Evolutionary conservation across 441 rosid species (phyloP), one percentile per base, ranked within the genome.

Genomic region (Arabidopsis hybrid): DNA sequence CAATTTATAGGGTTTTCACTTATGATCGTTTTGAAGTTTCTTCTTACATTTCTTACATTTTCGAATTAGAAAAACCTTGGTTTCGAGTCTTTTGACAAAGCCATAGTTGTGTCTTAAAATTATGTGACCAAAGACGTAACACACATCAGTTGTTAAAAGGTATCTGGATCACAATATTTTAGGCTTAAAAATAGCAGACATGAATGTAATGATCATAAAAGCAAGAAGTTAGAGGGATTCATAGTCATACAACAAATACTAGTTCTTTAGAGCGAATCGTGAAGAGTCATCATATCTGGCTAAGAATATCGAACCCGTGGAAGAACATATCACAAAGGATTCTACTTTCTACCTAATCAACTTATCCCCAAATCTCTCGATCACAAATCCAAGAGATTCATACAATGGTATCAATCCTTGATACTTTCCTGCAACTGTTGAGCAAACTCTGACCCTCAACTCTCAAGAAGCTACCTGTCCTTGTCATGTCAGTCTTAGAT

Each of bases 321-420:
- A 63, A 69, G 60, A 18, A 76, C 49, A 13, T 51, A 36, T 75
- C 60, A 69, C 45, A 62, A 62, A 69, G 52, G 65, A 68, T 69
- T 38, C 71, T 70, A 76, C 60, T 64, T 47, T 57, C 53, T 69
- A 57, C 79, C 75, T 55, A 66, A 55, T 68, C 40, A 60, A 26
- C 36, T 43, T 57, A 58, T 62, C 64, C 14, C 2, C 49, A 51
- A 53, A 69, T 70, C 31, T 17, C 65, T 52, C 18, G 16, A 38
- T 12, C 50, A 14, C 39, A 73, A 35, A 47, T 64, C 67, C 49
- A 42, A 55, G 11, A 46, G 56, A 63, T 9, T 46, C 46, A 63
- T 9, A 16, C 43, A 68, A 45, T 36, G 12, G 0, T 71, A 63
- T 43, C 47, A 62, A 32, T 10, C 38, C 14, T 6, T 1, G 17